A percentile compares a stretch with the other conserved stretches of the same genome.
Evolutionary conservation across 306 rosid species (phyloP).

Genomic region (Fagus crenata): DNA sequence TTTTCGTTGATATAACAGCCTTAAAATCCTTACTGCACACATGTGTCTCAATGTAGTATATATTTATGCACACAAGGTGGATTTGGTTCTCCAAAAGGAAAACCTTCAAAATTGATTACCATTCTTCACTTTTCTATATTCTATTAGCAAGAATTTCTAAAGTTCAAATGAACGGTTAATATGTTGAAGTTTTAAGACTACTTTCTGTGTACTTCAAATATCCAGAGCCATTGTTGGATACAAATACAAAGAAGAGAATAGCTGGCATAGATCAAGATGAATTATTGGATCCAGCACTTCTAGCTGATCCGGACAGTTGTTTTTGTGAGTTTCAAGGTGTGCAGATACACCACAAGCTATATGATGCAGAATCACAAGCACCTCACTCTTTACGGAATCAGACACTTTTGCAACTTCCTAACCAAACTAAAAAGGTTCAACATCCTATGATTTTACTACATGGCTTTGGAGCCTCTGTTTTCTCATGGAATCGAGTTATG

Average conservation of each 20-base stretch:
- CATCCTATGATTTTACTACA: slow-evolving; percentile 78
- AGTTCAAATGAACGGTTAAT: background rate
- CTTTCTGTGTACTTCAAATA: slow-evolving; percentile 17
- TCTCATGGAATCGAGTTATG: slow-evolving; percentile 80
- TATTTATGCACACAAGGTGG: background rate
- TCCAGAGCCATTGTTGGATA: slow-evolving; percentile 59
- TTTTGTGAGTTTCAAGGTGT: slow-evolving; percentile 82
- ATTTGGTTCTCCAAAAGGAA: background rate
- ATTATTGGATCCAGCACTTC: slow-evolving; percentile 59
- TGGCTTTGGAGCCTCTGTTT: slow-evolving; percentile 93
- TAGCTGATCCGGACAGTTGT: slow-evolving; percentile 85
- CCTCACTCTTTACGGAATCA: slow-evolving; percentile 39
- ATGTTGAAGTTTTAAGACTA: slow-evolving; percentile 6
- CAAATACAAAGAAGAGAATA: slow-evolving; percentile 43
- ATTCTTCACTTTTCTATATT: background rate
- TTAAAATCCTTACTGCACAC: background rate
- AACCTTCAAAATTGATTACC: background rate
- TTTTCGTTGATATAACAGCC: no score
- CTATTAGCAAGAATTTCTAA: background rate
- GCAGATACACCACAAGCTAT: slow-evolving; percentile 79
- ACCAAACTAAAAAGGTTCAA: slow-evolving; percentile 43
- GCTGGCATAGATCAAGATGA: slow-evolving; percentile 91
- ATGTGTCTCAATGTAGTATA: no score
- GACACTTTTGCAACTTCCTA: slow-evolving; percentile 28
- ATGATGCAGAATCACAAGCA: slow-evolving; percentile 47